phyloP scores from a whole-genome alignment of 2,329 filamentous ascomycete species.

The Mycosphaerelloides madeirae region DNA sequence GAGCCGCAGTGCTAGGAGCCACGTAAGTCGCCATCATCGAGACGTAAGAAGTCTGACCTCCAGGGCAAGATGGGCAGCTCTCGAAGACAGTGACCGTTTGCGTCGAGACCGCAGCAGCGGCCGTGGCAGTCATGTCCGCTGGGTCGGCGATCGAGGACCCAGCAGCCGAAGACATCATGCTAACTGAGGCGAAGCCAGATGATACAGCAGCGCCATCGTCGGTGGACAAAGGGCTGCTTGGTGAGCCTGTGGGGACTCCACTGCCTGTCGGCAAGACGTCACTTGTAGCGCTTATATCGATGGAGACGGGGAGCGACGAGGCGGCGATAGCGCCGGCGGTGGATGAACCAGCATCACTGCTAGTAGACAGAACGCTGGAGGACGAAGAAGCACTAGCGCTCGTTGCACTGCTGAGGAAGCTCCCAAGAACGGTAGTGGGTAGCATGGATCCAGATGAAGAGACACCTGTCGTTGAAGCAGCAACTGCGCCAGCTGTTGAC shows the following conservation, averaged over 20 bases:
- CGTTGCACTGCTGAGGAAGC: too few relatives aligned
- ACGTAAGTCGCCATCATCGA: too few relatives aligned
- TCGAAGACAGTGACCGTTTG: slow-evolving; percentile 1
- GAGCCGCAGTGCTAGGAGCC: not conserved
- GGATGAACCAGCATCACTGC: too few relatives aligned
- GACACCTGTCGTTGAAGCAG: not conserved
- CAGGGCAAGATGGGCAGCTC: not conserved
- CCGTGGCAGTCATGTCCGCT: not conserved
- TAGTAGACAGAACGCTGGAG: too few relatives aligned
- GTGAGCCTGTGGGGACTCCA: not conserved
- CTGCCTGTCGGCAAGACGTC: not conserved
- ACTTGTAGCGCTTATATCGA: not conserved
- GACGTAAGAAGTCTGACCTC: not conserved
- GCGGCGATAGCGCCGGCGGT: not conserved
- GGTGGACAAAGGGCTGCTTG: not conserved
- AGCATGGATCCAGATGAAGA: too few relatives aligned
- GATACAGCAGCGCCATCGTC: too few relatives aligned
- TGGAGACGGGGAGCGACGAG: not conserved
- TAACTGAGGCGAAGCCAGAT: too few relatives aligned
- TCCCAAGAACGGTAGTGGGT: too few relatives aligned
- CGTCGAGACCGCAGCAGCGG: not conserved
- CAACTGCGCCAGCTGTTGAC: not conserved
- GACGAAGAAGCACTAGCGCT: too few relatives aligned
- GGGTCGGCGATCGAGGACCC: not conserved
- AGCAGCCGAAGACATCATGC: not conserved